These are phyloP conservation scores for Naematelia aurantialba DNA, from an alignment of 768 basidiomycete species.

Conservation along the genomic window DNA sequence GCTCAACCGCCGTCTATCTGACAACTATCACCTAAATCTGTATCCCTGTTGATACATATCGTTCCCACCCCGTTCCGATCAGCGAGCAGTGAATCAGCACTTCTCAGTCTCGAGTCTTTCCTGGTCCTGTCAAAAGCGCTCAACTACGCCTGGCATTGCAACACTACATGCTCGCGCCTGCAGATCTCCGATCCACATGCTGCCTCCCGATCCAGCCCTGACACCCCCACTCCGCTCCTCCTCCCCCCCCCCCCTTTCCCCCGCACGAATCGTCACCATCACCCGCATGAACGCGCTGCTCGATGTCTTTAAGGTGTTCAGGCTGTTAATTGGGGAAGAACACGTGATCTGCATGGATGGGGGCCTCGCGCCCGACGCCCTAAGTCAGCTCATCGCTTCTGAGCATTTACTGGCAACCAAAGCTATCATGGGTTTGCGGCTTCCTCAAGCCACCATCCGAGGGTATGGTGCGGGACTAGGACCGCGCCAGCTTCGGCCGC, in stretches of 20 bases:
- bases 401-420: constrained; percentile 17
- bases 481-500: constrained; percentile 7
- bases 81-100: too few relatives aligned
- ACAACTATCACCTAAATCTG: not conserved
- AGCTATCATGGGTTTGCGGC: constrained; percentile 22
- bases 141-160: constrained; percentile 18
- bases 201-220: constrained; percentile 15
- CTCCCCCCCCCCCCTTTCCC: too few relatives aligned
- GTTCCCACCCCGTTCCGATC: not conserved
- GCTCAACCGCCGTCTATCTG: too few relatives aligned
- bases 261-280: constrained; percentile 15
- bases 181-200: constrained; percentile 3
- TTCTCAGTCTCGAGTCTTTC: too few relatives aligned
- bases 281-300: constrained; percentile 25
- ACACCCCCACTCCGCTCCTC: too few relatives aligned
- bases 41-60: not conserved
- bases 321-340: constrained; percentile 15
- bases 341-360: constrained; percentile 18
- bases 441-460: constrained; percentile 17
- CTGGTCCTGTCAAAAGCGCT: constrained; percentile 12
- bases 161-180: constrained; percentile 10
- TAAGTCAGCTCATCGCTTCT: constrained; percentile 12
- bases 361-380: constrained; percentile 15
- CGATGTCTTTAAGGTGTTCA: constrained; percentile 18
- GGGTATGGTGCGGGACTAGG: constrained; percentile 8